These are phyloP conservation scores for Rubia tinctorum DNA, from an alignment of 305 asterid genomes.

Conservation along the genomic window DNA sequence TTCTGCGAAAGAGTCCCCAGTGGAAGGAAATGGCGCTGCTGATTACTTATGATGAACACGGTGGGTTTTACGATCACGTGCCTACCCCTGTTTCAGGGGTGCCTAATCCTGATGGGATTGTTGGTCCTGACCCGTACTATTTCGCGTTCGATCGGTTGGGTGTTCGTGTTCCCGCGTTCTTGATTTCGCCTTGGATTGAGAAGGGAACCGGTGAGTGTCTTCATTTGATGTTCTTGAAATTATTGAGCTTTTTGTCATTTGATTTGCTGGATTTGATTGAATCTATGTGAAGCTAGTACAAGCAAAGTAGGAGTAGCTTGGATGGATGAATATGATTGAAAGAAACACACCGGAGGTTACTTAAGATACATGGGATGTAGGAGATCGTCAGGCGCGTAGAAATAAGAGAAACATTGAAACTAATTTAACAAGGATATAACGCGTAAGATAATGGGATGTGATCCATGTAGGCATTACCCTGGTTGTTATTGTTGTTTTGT, in stretches of 20 bases:
- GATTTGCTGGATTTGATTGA: neutral
- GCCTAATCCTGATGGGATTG: constrained; percentile 97
- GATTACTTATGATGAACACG: constrained; percentile 96
- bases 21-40: constrained; percentile 93
- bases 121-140: constrained; percentile 91
- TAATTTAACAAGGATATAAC: too few relatives aligned
- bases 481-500: neutral
- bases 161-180: constrained; percentile 81
- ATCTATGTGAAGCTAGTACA: neutral
- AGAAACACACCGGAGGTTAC: neutral
- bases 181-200: constrained; percentile 96
- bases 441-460: too few relatives aligned
- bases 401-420: neutral
- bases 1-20: constrained; percentile 82
- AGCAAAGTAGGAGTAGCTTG: neutral
- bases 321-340: neutral
- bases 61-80: constrained; percentile 95
- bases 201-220: constrained; percentile 67
- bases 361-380: neutral
- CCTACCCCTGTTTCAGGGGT: constrained; percentile 90
- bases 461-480: too few relatives aligned
- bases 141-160: constrained; percentile 86
- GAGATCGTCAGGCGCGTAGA: neutral
- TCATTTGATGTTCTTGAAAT: neutral
- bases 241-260: neutral